Evolutionary conservation across 495 filamentous ascomycete genomes (phyloP).

Genomic region (Neurospora sublineolata): DNA sequence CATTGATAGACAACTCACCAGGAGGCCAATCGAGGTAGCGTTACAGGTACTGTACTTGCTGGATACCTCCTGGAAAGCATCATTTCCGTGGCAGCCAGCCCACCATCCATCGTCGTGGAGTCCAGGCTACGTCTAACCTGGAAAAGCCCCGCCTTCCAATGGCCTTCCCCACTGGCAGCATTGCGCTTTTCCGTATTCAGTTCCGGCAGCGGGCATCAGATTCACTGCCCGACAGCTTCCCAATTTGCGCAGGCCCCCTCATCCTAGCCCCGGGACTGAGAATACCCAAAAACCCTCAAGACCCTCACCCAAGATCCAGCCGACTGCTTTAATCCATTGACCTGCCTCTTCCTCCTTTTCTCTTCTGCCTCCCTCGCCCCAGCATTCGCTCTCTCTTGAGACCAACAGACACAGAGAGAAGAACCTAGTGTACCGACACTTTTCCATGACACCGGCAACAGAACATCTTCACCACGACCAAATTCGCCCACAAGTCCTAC

Average conservation of each 20-base stretch:
- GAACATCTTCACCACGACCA: not conserved
- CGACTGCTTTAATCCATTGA: not conserved
- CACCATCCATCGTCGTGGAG: not conserved
- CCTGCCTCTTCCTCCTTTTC: not conserved
- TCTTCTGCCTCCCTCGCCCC: not conserved
- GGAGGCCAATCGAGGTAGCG: not conserved
- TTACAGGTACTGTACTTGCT: not conserved
- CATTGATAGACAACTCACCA: not conserved
- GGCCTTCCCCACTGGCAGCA: not conserved
- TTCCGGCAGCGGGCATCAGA: not conserved
- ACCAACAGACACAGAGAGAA: not conserved
- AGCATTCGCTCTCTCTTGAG: not conserved
- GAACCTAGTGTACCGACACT: not conserved
- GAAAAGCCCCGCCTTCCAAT: not conserved
- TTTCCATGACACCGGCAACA: not conserved
- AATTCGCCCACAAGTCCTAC: not conserved
- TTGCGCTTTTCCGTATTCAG: not conserved
- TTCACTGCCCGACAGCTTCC: not conserved
- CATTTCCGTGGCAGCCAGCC: not conserved
- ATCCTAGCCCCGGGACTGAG: not conserved
- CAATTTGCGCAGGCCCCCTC: not conserved
- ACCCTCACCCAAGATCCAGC: not conserved
- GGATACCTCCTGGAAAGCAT: not conserved
- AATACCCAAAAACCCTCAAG: not conserved
- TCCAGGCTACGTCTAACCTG: not conserved